Conservation (phyloP, 345 rosid genomes). For the Geranium brycei region DNA sequence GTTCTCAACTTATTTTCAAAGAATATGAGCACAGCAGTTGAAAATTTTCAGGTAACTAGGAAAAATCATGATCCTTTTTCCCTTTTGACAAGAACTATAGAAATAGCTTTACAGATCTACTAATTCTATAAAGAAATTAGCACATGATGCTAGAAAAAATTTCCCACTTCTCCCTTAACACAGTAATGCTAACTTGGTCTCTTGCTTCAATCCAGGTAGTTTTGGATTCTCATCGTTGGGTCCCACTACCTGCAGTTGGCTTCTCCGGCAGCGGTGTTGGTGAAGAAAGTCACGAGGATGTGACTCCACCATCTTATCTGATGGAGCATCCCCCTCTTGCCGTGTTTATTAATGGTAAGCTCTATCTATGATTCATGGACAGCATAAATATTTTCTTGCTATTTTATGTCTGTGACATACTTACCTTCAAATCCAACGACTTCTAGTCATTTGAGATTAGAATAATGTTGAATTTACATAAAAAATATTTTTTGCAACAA, state of each 20-base stretch:
- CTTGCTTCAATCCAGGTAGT: conserved; percentile 56
- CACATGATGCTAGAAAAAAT: not conserved
- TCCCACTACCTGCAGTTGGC: conserved; percentile 83
- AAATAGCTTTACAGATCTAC: conserved; percentile 1
- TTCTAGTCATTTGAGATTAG: not conserved
- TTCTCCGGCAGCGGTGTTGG: conserved; percentile 43
- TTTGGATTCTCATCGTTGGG: conserved; percentile 96
- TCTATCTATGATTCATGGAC: conserved; percentile 4
- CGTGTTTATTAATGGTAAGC: conserved; percentile 75
- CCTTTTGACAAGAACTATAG: not conserved
- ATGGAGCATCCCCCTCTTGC: conserved; percentile 99
- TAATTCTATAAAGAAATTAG: not conserved
- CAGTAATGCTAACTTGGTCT: conserved; percentile 18
- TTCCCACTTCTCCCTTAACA: no score
- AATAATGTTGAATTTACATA: not conserved
- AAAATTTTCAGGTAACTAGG: conserved; percentile 65
- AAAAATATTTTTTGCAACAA: not conserved
- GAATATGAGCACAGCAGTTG: conserved; percentile 71
- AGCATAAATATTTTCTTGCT: not conserved
- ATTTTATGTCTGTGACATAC: not conserved
- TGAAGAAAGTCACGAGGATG: conserved; percentile 73
- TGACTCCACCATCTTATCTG: conserved; percentile 80
- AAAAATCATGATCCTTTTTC: conserved; percentile 1
- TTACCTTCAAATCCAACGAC: not conserved
- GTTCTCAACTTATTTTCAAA: conserved; percentile 80